Base-by-base conservation (phyloP, 1,284 basidiomycete species). In the Rhodotorula sp. region DNA sequence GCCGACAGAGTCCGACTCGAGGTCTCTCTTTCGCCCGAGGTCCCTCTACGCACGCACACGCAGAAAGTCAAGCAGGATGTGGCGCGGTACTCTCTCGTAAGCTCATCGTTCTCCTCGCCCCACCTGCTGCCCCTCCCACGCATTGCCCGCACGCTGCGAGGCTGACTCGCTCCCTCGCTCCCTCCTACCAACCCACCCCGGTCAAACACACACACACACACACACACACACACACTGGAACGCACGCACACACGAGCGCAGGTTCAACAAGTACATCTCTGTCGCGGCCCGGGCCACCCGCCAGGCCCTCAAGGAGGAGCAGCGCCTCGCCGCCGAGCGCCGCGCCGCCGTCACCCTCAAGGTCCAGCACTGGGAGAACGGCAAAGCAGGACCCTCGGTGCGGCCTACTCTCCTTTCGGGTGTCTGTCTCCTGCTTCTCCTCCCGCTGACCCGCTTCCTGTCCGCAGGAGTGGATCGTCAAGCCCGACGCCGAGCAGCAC, bases 251-350 rank as follows among this genome's bases (percentile, higher is more conserved):
- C 37, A 30, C 14, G 37, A 10, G 37, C 26, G 22, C 77, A 82
- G 81, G 68, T 82, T 80, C 81, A 82, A 82, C 81, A 81, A 81
- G 79, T 82, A 81, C 79, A 79, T 81, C 68, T 72, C 77, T 64
- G 79, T 82, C 75, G 78, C 78, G 60, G 80, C 80, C 22, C 79
- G 80, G 46, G 81, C 81, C 42, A 81, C 80, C 59, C 80, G 81
- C 61, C 77, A 79, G 70, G 79, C 77, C 14, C 79, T 82, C 75
- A 82, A 82, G 79, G 81, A 82, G 77, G 79, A 80, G 69, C 73
- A 80, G 75, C 78, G 81, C 54, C 78, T 79, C 62, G 75, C 77
- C 69, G 80, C 81, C 49, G 80, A 81, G 75, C 78, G 79, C 67
- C 78, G 81, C 60, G 79, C 77, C 58, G 78, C 63, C 69, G 77